A percentile compares a stretch with the other conserved stretches of the same genome.
Evolutionary conservation across 1,139 yeast species (phyloP).

Genomic region (Sugiyamaella grinbergsii): DNA sequence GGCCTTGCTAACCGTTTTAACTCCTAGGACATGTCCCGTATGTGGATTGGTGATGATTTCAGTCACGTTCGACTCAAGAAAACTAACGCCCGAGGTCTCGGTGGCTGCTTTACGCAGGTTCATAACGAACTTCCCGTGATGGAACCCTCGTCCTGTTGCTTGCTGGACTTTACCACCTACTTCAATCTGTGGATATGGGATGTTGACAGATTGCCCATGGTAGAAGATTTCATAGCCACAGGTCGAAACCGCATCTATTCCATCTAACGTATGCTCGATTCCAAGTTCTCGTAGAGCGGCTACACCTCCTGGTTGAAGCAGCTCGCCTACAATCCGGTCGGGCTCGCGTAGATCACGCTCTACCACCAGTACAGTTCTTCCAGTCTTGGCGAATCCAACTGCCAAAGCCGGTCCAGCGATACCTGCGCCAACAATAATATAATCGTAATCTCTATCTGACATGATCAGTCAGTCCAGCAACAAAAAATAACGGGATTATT

Average conservation of each 20-base stretch:
- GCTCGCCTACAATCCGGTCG: slow-evolving; percentile 94
- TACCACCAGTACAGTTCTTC: slow-evolving; percentile 60
- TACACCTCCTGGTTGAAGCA: slow-evolving; percentile 93
- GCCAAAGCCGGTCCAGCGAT: slow-evolving; percentile 95
- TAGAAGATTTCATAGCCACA: slow-evolving; percentile 81
- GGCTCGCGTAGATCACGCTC: slow-evolving; percentile 93
- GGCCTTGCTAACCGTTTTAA: slow-evolving; percentile 44
- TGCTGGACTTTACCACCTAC: slow-evolving; percentile 34
- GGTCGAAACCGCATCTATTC: slow-evolving; percentile 76
- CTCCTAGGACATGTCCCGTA: slow-evolving; percentile 64
- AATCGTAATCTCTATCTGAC: slow-evolving; percentile 49
- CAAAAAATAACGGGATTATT: no score
- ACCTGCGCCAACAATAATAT: slow-evolving; percentile 87
- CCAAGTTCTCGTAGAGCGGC: slow-evolving; percentile 80
- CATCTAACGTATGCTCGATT: slow-evolving; percentile 74
- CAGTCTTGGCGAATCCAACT: slow-evolving; percentile 85
- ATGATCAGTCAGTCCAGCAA: neutral
- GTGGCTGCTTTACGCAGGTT: slow-evolving; percentile 75
- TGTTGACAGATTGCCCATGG: slow-evolving; percentile 54
- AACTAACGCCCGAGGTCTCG: slow-evolving; percentile 60
- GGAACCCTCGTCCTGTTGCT: slow-evolving; percentile 77
- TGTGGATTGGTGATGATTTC: slow-evolving; percentile 57
- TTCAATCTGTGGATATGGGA: slow-evolving; percentile 63
- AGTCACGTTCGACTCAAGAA: slow-evolving; percentile 80
- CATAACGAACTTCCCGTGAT: slow-evolving; percentile 84